Percentiles rank a stretch among this genome's conserved stretches.
phyloP scores from a whole-genome alignment of 2,329 filamentous ascomycete species.

The Paecilomyces sp. region DNA sequence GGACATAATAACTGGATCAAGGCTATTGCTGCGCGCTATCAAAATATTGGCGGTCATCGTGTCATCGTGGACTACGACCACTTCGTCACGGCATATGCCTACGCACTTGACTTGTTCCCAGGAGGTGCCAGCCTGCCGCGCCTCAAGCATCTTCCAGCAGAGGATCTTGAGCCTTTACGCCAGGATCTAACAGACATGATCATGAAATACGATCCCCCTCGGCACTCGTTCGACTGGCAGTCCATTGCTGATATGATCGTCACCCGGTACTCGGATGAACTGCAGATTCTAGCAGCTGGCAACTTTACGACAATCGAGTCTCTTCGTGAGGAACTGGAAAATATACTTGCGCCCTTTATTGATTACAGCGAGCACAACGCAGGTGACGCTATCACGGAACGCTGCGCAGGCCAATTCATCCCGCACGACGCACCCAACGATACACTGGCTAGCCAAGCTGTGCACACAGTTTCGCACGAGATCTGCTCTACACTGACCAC shows the following conservation, averaged over 20 bases:
- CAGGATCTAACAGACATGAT: slow-evolving; percentile 41
- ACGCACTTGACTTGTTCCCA: slow-evolving; percentile 36
- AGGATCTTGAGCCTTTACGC: slow-evolving; percentile 31
- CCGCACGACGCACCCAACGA: slow-evolving; percentile 8
- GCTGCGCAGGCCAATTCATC: slow-evolving; percentile 30
- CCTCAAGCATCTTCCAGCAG: slow-evolving; percentile 18
- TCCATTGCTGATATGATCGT: slow-evolving; percentile 59
- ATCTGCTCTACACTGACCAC: slow-evolving; percentile 26
- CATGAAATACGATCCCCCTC: slow-evolving; percentile 18
- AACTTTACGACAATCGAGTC: slow-evolving; percentile 12
- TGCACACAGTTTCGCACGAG: slow-evolving; percentile 20
- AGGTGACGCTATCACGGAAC: slow-evolving; percentile 14
- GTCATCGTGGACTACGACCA: slow-evolving; percentile 42
- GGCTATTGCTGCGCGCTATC: slow-evolving; percentile 22
- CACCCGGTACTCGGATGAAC: slow-evolving; percentile 51
- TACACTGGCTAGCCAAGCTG: slow-evolving; percentile 17
- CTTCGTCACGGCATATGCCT: slow-evolving; percentile 43
- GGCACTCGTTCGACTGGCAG: slow-evolving; percentile 56
- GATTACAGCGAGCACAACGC: slow-evolving; percentile 23
- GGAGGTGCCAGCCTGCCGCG: slow-evolving; percentile 32
- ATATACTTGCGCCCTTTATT: slow-evolving; percentile 26
- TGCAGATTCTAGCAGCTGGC: slow-evolving; percentile 34
- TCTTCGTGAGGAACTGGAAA: slow-evolving; percentile 21
- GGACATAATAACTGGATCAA: slow-evolving; percentile 8
- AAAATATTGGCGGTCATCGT: slow-evolving; percentile 27